A percentile compares a stretch with the other conserved stretches of the same genome.
These are phyloP conservation scores for Naganishia cerealis DNA, from an alignment of 1,284 basidiomycete species.

Conservation along the genomic window DNA sequence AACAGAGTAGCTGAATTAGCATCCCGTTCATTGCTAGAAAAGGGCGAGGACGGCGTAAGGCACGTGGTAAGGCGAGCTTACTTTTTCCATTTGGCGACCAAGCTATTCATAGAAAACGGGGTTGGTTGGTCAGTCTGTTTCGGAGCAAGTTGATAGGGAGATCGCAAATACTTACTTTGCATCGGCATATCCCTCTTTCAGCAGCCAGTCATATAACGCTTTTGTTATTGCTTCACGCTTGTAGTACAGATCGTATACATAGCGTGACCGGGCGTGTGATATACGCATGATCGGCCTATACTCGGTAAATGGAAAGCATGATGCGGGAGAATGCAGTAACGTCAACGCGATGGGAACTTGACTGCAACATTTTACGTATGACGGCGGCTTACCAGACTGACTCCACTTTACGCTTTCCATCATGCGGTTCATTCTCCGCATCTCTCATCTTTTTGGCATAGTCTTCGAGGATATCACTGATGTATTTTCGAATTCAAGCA, in stretches of 20 bases:
- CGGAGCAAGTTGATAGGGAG: neutral
- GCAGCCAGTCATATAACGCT: conserved; percentile 95
- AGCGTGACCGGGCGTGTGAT: conserved; percentile 88
- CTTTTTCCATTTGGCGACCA: conserved; percentile 99
- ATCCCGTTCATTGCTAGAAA: too few species aligned
- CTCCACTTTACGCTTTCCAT: conserved; percentile 95
- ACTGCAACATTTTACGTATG: neutral
- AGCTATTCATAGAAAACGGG: conserved; percentile 57
- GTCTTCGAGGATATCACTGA: conserved; percentile 78
- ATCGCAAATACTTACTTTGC: conserved; percentile 70
- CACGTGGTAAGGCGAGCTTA: neutral
- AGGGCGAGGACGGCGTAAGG: neutral
- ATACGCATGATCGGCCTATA: conserved; percentile 88
- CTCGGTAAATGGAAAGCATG: neutral
- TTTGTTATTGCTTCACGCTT: conserved; percentile 92
- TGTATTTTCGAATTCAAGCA: neutral
- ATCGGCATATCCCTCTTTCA: conserved; percentile 97
- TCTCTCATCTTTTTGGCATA: conserved; percentile 96
- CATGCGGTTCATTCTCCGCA: conserved; percentile 94
- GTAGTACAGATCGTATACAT: conserved; percentile 98
- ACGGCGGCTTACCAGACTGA: conserved; percentile 69
- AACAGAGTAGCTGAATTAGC: neutral
- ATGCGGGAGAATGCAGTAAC: too few species aligned
- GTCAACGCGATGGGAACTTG: conserved; percentile 1
- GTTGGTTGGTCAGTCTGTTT: neutral